These are phyloP conservation scores for Fusarium incarnatum DNA, from an alignment of 2,329 filamentous ascomycete genomes.

Conservation along the genomic window DNA sequence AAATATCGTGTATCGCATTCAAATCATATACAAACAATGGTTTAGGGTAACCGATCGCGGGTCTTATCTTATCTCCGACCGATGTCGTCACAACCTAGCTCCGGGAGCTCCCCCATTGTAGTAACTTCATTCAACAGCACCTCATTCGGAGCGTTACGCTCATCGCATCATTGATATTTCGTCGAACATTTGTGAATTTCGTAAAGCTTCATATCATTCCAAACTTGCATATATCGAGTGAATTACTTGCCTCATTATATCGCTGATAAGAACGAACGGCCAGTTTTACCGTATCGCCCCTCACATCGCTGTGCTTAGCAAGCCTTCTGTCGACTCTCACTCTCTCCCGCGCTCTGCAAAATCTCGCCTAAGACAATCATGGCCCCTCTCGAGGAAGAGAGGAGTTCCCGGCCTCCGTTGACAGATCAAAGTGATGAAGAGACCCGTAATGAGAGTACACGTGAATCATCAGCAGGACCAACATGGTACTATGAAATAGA, in stretches of 20 bases:
- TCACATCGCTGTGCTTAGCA: conserved; percentile 37
- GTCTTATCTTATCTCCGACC: conserved; percentile 42
- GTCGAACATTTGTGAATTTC: not conserved
- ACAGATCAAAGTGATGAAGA: conserved; percentile 13
- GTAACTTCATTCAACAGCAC: conserved; percentile 17
- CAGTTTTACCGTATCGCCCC: conserved; percentile 20
- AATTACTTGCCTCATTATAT: conserved; percentile 5
- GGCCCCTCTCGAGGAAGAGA: conserved; percentile 21
- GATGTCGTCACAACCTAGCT: conserved; percentile 45
- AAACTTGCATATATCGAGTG: conserved; percentile 8
- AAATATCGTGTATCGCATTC: not conserved
- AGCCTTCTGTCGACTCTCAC: conserved; percentile 19
- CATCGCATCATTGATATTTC: conserved; percentile 37
- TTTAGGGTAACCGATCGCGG: conserved; percentile 23
- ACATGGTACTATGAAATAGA: conserved; percentile 47
- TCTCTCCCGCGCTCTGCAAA: not conserved
- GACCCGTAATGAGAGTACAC: conserved; percentile 17
- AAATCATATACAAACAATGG: not conserved
- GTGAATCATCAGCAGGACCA: conserved; percentile 26
- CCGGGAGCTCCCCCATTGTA: conserved; percentile 19
- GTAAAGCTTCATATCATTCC: not conserved
- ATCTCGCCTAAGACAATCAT: conserved; percentile 18
- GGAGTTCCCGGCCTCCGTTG: conserved; percentile 10
- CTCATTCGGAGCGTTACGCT: conserved; percentile 12
- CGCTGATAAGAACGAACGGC: not conserved